These are phyloP conservation scores for Pilasporangium apinafurcum DNA, from an alignment of 352 stramenopile species.

Conservation along the genomic window DNA sequence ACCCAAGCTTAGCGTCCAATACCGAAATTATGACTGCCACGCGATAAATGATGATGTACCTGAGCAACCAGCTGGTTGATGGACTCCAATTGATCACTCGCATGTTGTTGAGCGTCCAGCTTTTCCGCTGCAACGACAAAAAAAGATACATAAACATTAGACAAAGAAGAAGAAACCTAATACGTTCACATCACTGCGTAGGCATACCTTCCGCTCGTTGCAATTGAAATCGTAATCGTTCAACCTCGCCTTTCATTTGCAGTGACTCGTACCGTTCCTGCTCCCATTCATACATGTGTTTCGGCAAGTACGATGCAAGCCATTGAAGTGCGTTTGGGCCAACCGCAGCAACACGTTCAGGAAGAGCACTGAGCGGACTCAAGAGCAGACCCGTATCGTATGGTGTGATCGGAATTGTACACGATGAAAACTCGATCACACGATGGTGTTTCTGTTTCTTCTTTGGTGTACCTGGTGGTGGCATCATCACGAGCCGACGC, in stretches of 20 bases:
- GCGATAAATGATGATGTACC: too few species aligned
- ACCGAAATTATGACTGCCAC: too few species aligned
- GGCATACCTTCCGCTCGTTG: conserved; percentile 57
- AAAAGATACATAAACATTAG: not conserved
- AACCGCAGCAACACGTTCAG: conserved; percentile 61
- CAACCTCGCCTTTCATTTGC: conserved; percentile 78
- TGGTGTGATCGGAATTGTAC: conserved; percentile 52
- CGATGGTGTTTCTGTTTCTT: conserved; percentile 44
- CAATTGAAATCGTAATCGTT: conserved; percentile 66
- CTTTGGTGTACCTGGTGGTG: conserved; percentile 9
- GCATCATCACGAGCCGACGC: conserved; percentile 51
- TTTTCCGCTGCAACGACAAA: conserved; percentile 44
- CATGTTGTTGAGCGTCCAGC: conserved; percentile 64
- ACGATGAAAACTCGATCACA: conserved; percentile 67
- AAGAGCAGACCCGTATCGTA: conserved; percentile 60
- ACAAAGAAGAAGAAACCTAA: not conserved
- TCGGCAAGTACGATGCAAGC: conserved; percentile 60
- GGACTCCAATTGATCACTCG: conserved; percentile 70
- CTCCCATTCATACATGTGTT: conserved; percentile 74
- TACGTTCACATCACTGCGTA: not conserved
- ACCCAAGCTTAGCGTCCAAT: not conserved
- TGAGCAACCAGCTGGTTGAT: conserved; percentile 79
- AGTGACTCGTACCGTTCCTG: conserved; percentile 61
- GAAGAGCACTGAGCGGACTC: conserved; percentile 64
- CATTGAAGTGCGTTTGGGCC: conserved; percentile 60